phyloP scores from a whole-genome alignment of 2,329 filamentous ascomycete species.

The Sordariomycetes sp. region DNA sequence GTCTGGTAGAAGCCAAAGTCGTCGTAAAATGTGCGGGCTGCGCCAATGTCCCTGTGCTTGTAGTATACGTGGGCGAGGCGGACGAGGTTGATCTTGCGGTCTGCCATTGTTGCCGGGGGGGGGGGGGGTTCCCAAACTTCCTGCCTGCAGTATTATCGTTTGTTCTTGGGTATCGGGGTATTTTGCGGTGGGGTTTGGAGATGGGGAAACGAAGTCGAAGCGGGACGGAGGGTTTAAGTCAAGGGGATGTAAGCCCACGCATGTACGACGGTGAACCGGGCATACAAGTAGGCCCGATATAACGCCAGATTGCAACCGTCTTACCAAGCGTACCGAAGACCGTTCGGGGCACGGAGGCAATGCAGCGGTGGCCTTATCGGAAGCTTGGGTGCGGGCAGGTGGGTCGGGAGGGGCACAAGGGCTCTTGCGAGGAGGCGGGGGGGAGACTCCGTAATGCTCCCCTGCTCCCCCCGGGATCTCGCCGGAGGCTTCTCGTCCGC shows the following conservation, averaged over 20 bases:
- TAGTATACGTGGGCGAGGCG: slow-evolving; percentile 33
- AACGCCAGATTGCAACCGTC: neutral
- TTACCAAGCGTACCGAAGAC: neutral
- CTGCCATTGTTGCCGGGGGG: neutral
- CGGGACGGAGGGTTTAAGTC: neutral
- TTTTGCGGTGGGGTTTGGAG: neutral
- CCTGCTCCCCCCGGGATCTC: too few species aligned
- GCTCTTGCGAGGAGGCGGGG: too few species aligned
- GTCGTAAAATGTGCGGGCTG: slow-evolving; percentile 25
- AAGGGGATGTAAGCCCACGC: neutral
- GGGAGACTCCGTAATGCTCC: too few species aligned
- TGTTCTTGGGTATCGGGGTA: neutral
- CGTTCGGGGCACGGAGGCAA: neutral
- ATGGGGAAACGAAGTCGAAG: neutral
- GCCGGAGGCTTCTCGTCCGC: too few species aligned
- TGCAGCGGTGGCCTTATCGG: neutral
- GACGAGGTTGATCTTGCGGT: slow-evolving; percentile 11
- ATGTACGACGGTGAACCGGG: neutral
- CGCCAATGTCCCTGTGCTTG: slow-evolving; percentile 28
- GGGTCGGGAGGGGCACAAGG: too few species aligned
- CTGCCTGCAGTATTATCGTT: neutral
- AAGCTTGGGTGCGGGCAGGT: too few species aligned
- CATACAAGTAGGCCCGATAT: neutral
- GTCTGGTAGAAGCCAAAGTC: slow-evolving; percentile 33
- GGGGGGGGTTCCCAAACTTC: too few species aligned